phyloP scores from a whole-genome alignment of 441 rosid genomes.

The Erodium texanum region DNA sequence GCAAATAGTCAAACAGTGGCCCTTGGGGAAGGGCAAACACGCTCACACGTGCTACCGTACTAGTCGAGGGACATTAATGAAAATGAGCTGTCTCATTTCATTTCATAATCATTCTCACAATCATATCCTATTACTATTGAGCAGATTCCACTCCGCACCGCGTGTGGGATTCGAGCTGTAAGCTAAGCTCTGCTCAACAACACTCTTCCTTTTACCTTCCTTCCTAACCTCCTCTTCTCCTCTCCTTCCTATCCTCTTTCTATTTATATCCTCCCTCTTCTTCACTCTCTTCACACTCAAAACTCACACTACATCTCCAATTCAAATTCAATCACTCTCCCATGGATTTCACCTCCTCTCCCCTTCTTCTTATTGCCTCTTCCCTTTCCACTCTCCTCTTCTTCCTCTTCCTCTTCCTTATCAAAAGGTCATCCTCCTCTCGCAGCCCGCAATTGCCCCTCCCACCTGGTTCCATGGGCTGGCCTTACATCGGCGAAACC shows the following conservation, averaged over 20 bases:
- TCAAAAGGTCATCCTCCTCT: constrained; percentile 17
- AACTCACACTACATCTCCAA: neutral
- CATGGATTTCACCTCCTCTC: constrained; percentile 35
- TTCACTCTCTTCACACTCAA: neutral
- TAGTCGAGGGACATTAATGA: too few relatives aligned
- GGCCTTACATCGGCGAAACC: constrained; percentile 90
- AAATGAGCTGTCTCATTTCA: neutral
- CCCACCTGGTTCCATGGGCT: constrained; percentile 89
- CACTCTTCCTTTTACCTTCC: neutral
- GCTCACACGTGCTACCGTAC: too few relatives aligned
- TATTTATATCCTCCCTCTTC: neutral
- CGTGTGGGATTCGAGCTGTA: neutral
- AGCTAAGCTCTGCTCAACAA: too few relatives aligned
- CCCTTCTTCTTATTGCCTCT: constrained; percentile 19
- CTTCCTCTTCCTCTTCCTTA: constrained; percentile 21
- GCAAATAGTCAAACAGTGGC: too few relatives aligned
- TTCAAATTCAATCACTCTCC: too few relatives aligned
- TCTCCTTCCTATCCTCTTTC: neutral
- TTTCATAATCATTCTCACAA: too few relatives aligned
- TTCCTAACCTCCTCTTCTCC: neutral
- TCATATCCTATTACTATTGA: too few relatives aligned
- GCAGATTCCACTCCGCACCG: neutral
- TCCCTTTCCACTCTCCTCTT: constrained; percentile 19
- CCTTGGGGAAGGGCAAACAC: too few relatives aligned
- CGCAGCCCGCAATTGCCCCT: constrained; percentile 38